Evolutionary conservation across 768 basidiomycete species (phyloP).

Genomic region (Kwoniella mangroviensis): DNA sequence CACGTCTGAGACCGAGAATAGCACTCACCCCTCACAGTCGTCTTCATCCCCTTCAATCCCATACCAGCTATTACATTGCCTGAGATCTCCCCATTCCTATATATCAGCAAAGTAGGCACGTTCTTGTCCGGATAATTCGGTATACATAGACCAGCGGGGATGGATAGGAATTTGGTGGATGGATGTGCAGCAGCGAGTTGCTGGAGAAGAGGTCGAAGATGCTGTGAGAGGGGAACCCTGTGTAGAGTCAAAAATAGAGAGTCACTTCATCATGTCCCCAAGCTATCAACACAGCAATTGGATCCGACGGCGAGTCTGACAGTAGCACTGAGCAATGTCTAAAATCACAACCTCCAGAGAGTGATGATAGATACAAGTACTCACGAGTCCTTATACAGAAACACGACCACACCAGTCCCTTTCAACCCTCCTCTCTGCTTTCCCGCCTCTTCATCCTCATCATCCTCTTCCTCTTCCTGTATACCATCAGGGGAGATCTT

Average conservation of each 20-base stretch:
- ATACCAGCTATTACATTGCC: constrained; percentile 80
- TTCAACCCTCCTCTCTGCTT: constrained; percentile 31
- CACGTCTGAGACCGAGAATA: not conserved
- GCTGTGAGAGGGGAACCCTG: constrained; percentile 80
- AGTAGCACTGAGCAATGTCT: too few relatives aligned
- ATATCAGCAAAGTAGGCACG: constrained; percentile 88
- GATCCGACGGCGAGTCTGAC: too few relatives aligned
- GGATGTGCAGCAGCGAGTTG: constrained; percentile 80
- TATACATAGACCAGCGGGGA: constrained; percentile 92
- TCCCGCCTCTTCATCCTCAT: constrained; percentile 29
- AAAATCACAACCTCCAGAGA: too few relatives aligned
- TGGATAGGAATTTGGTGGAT: constrained; percentile 92
- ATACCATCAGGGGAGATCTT: constrained; percentile 63
- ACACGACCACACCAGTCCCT: constrained; percentile 92
- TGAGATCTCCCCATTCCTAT: constrained; percentile 86
- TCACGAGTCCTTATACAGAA: constrained; percentile 93
- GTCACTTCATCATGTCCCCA: not conserved
- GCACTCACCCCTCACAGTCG: constrained; percentile 72
- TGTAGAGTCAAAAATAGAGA: not conserved
- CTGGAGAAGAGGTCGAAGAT: constrained; percentile 71
- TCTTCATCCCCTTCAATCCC: constrained; percentile 62
- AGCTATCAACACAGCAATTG: not conserved
- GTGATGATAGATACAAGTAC: constrained; percentile 48
- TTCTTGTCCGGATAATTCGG: constrained; percentile 91
- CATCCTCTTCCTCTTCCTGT: constrained; percentile 34